Conservation (phyloP, 1,139 yeast species). For the Kodamaea suecica region DNA sequence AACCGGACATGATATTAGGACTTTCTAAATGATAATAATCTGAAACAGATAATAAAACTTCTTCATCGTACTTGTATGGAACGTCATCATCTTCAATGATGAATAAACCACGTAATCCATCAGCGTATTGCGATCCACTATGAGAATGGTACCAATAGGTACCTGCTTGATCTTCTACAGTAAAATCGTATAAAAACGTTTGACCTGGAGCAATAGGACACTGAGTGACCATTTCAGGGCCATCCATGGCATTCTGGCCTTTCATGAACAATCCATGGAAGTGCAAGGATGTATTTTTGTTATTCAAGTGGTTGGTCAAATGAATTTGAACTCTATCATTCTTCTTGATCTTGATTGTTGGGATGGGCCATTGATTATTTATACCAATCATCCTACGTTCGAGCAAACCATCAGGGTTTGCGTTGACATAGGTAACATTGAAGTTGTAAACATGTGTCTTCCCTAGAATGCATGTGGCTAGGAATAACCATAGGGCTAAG, state of each 20-base stretch:
- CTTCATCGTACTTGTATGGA: constrained; percentile 61
- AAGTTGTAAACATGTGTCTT: constrained; percentile 52
- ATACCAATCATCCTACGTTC: constrained; percentile 58
- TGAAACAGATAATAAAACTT: constrained; percentile 50
- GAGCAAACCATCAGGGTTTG: constrained; percentile 62
- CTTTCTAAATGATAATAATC: constrained; percentile 63
- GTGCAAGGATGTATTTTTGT: constrained; percentile 60
- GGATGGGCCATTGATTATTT: constrained; percentile 73
- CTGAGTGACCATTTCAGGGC: constrained; percentile 74
- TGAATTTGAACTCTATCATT: constrained; percentile 61
- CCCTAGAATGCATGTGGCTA: constrained; percentile 19
- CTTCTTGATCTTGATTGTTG: constrained; percentile 59
- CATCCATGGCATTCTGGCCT: constrained; percentile 65
- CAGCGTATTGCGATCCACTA: constrained; percentile 71
- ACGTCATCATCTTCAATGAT: constrained; percentile 62
- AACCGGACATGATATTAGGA: constrained; percentile 41
- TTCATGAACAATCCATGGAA: constrained; percentile 75
- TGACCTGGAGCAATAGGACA: constrained; percentile 73
- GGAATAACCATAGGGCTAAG: neutral
- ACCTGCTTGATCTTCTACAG: constrained; percentile 64
- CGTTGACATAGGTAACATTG: constrained; percentile 53
- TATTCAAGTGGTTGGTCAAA: constrained; percentile 55
- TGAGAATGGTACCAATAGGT: constrained; percentile 87
- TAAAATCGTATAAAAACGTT: constrained; percentile 62
- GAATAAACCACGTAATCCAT: constrained; percentile 73